Conservation (phyloP, 768 basidiomycete species). For the Butyriboletus loyo region DNA sequence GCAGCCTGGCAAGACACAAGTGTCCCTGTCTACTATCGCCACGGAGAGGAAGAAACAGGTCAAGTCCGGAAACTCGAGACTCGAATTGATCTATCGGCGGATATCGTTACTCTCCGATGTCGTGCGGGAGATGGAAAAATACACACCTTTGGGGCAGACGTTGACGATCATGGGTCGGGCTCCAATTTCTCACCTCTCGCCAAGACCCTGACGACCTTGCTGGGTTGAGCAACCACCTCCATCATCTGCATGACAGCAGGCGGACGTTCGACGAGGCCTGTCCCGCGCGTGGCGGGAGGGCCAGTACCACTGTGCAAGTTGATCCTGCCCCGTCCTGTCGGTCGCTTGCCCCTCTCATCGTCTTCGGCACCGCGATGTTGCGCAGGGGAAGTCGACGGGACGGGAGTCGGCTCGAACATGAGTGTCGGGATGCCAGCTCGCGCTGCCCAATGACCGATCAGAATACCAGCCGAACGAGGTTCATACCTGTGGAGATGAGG, state of each 20-base stretch:
- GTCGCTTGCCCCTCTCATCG: conserved; percentile 34
- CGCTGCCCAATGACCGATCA: conserved; percentile 67
- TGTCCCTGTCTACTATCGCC: conserved; percentile 21
- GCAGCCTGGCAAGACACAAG: conserved; percentile 24
- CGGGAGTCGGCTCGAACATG: conserved; percentile 42
- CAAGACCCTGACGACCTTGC: conserved; percentile 73
- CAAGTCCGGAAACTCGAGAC: conserved; percentile 19
- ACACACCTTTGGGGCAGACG: conserved; percentile 12
- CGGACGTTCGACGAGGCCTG: conserved; percentile 69
- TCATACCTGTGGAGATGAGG: conserved; percentile 57
- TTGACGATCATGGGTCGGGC: conserved; percentile 32
- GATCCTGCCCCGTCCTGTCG: conserved; percentile 25
- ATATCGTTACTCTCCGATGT: not conserved
- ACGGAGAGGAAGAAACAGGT: conserved; percentile 16
- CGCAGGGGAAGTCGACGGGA: conserved; percentile 10
- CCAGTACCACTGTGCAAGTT: conserved; percentile 23
- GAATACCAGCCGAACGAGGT: conserved; percentile 57
- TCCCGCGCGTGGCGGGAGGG: conserved; percentile 21
- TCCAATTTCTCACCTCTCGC: conserved; percentile 86
- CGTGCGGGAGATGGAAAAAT: not conserved
- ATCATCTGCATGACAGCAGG: conserved; percentile 80
- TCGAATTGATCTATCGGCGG: conserved; percentile 7
- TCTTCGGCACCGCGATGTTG: conserved; percentile 26
- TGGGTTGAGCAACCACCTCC: conserved; percentile 70
- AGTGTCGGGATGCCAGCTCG: conserved; percentile 58